A percentile compares a stretch with the other conserved stretches of the same genome.
phyloP scores from a whole-genome alignment of 164 flowering plant species.

The Vitis riparia region DNA sequence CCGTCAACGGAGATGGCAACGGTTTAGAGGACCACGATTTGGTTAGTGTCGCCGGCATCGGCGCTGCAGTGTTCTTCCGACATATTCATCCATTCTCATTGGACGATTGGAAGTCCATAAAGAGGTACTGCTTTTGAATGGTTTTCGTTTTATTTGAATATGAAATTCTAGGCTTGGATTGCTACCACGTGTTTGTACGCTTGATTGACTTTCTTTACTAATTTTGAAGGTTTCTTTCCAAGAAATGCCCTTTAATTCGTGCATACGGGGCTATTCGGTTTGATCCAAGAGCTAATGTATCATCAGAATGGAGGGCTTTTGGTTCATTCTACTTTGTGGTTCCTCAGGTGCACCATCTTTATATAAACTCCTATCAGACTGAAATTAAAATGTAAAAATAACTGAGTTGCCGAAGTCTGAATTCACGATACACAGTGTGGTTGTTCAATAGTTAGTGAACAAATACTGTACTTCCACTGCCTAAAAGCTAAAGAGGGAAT shows the following conservation, averaged over 20 bases:
- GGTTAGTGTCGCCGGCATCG: conserved; percentile 84
- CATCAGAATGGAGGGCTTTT: conserved; percentile 82
- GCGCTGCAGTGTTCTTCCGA: conserved; percentile 83
- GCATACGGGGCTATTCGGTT: conserved; percentile 98
- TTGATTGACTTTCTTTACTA: conserved; percentile 1
- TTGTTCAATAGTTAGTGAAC: too few relatives aligned
- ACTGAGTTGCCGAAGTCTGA: too few relatives aligned
- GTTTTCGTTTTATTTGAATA: too few relatives aligned
- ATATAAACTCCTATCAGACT: too few relatives aligned
- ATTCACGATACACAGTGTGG: too few relatives aligned
- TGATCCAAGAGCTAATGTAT: conserved; percentile 56
- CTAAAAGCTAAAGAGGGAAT: too few relatives aligned
- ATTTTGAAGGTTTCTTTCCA: conserved; percentile 67
- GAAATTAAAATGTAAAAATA: too few relatives aligned
- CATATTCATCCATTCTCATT: conserved; percentile 57
- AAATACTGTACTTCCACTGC: too few relatives aligned
- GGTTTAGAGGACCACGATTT: conserved; percentile 21
- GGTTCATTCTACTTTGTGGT: conserved; percentile 88
- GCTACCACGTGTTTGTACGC: neutral
- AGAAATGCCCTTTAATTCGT: conserved; percentile 76
- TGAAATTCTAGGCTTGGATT: too few relatives aligned
- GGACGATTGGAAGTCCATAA: conserved; percentile 79
- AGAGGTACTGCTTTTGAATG: conserved; percentile 45
- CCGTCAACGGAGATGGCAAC: conserved; percentile 30
- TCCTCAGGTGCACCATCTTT: conserved; percentile 63